Conservation (phyloP, 352 stramenopile genomes). For the Pythium coloratum region DNA sequence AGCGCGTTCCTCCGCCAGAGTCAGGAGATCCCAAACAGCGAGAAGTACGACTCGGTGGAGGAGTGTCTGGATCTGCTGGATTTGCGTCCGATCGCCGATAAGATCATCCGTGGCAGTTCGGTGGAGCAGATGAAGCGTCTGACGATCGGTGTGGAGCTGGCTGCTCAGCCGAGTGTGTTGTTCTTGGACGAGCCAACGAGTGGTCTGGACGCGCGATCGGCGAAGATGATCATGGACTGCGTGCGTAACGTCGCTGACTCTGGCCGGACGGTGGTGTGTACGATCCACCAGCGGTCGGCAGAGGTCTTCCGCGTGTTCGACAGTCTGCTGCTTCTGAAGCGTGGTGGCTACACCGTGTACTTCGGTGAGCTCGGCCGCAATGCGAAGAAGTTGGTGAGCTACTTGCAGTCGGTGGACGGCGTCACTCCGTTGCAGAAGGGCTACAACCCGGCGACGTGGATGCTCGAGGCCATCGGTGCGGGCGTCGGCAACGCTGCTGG, state of each 20-base stretch:
- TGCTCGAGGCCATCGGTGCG: slow-evolving; percentile 63
- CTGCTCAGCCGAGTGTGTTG: slow-evolving; percentile 68
- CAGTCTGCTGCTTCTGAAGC: slow-evolving; percentile 36
- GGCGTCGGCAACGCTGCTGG: slow-evolving; percentile 26
- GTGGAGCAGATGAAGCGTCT: slow-evolving; percentile 41
- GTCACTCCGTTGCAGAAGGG: slow-evolving; percentile 36
- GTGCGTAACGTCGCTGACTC: slow-evolving; percentile 49
- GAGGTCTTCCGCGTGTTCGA: slow-evolving; percentile 77
- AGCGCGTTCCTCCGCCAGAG: slow-evolving; percentile 60
- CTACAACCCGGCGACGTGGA: slow-evolving; percentile 85
- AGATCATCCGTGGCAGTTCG: slow-evolving; percentile 33
- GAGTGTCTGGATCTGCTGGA: slow-evolving; percentile 41
- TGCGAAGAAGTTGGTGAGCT: slow-evolving; percentile 32
- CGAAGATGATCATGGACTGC: slow-evolving; percentile 49
- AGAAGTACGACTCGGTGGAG: slow-evolving; percentile 39
- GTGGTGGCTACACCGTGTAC: slow-evolving; percentile 20
- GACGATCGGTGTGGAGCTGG: slow-evolving; percentile 86
- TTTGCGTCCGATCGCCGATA: slow-evolving; percentile 34
- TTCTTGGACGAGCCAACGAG: slow-evolving; percentile 72
- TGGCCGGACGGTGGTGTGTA: slow-evolving; percentile 78
- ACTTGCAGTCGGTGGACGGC: slow-evolving; percentile 59
- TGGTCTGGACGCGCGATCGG: slow-evolving; percentile 42
- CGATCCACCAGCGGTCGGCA: slow-evolving; percentile 84
- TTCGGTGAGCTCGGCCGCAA: slow-evolving; percentile 39
- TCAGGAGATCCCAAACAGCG: slow-evolving; percentile 13